Base-by-base conservation (phyloP, 2,329 filamentous ascomycete species). In the Xylariaceae sp. region DNA sequence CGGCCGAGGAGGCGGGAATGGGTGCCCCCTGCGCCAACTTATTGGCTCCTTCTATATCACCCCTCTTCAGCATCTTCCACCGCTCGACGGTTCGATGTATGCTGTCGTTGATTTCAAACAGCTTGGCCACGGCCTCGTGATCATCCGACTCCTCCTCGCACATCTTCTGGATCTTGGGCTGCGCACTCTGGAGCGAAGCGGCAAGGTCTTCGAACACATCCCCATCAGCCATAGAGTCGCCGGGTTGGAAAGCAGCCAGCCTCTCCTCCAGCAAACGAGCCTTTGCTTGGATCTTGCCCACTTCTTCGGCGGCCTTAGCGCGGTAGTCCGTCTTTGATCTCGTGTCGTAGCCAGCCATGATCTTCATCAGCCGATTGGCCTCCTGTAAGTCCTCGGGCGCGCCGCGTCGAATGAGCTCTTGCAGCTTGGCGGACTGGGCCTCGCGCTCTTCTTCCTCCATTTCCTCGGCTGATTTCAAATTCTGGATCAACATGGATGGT, bases 131-230 rank as follows among this genome's bases (percentile, higher is more conserved):
- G 4, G 94, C 94, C 77, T 97, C 94, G 62, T 92, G 87, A 71
- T 99, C 94, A 62, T 97, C 93, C 9, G 92, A 97, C 72, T 99
- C 94, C 74, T 99, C 94, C 74, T 97, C 93, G 71, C 93, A 97
- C 93, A 99, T 99, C 77, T 91, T 97, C 73, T 97, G 93, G 65
- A 99, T 97, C 78, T 99, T 99, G 7, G 94, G 94, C 69, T 99
- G 94, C 2, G 94, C 94, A 71, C 89, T 97, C 73, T 91, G 90
- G 51, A 99, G 80, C 8, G 94, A 87, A 64, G 89, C 88, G 4
- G 92, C 92, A 56, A 99, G 82, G 78, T 99, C 94, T 79, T 92
- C 83, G 66, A 85, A 88, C 17, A 88, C 85, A 61, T 88, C 85
- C 10, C 84, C 83, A 15, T 87, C 84, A 17, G 75, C 72, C 76